These are phyloP conservation scores for Trametes maxima DNA, from an alignment of 768 basidiomycete species.

Conservation along the genomic window DNA sequence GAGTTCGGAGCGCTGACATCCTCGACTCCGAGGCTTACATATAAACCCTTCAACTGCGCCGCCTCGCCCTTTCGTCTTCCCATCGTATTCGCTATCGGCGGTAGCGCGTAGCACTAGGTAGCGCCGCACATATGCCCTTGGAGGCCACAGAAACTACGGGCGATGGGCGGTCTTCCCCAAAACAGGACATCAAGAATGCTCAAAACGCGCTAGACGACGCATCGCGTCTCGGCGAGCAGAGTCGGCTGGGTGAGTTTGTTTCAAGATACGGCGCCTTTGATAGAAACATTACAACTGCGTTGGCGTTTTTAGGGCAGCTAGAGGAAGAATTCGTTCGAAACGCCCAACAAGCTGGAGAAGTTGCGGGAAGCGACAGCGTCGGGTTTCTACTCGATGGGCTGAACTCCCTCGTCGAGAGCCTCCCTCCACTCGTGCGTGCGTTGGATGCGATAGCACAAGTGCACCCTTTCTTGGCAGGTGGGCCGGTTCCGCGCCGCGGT, in stretches of 20 bases:
- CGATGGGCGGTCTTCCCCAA: background rate
- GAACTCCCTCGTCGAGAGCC: slow-evolving; percentile 27
- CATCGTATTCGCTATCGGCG: background rate
- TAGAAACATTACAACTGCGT: too few relatives aligned
- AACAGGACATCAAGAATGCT: background rate
- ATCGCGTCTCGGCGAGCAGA: background rate
- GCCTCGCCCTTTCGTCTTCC: background rate
- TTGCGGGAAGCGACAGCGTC: background rate
- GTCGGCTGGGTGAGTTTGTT: background rate
- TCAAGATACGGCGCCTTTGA: too few relatives aligned
- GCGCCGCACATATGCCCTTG: background rate
- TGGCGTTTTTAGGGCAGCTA: background rate
- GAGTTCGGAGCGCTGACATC: background rate
- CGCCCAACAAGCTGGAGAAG: background rate
- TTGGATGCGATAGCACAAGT: slow-evolving; percentile 31
- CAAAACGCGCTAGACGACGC: background rate
- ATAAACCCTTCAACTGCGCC: background rate
- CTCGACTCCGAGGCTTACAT: background rate
- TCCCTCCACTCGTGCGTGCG: slow-evolving; percentile 30
- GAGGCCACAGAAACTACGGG: background rate
- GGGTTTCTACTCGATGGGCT: slow-evolving; percentile 19
- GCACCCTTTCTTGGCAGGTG: slow-evolving; percentile 33
- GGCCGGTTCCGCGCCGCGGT: background rate
- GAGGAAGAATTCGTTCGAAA: background rate
- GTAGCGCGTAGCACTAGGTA: background rate